These are phyloP conservation scores for Corynespora cassiicola DNA, from an alignment of 2,329 filamentous ascomycete genomes.

Conservation along the genomic window DNA sequence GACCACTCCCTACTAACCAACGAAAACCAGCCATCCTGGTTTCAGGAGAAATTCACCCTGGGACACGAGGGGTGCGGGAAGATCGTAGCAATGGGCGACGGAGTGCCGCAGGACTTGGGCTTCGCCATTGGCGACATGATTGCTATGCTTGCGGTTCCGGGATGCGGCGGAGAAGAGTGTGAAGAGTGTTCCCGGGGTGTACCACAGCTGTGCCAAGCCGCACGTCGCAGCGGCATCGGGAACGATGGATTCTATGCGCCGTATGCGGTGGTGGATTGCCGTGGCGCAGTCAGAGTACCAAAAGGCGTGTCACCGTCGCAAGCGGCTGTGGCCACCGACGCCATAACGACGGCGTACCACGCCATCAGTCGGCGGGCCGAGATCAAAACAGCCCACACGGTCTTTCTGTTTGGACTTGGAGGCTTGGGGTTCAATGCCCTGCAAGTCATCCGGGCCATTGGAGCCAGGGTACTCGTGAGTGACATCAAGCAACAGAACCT, in stretches of 20 bases:
- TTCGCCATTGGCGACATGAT: conserved; percentile 21
- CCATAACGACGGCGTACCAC: conserved; percentile 29
- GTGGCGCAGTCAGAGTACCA: conserved; percentile 21
- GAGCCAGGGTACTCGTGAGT: conserved; percentile 23
- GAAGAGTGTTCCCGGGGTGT: conserved; percentile 21
- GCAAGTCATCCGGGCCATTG: conserved; percentile 23
- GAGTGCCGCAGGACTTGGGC: conserved; percentile 8
- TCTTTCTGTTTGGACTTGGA: conserved; percentile 28
- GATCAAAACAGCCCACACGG: conserved; percentile 17
- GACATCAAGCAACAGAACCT: conserved; percentile 30
- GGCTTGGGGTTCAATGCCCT: conserved; percentile 29
- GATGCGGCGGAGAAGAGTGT: conserved; percentile 18
- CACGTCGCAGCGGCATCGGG: conserved; percentile 23
- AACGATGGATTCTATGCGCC: conserved; percentile 23
- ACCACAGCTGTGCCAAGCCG: conserved; percentile 18
- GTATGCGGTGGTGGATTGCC: conserved; percentile 21
- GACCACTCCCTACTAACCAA: conserved; percentile 28
- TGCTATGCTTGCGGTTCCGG: conserved; percentile 23
- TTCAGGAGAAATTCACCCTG: conserved; percentile 22
- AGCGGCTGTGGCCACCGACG: conserved; percentile 26
- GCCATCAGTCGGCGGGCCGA: conserved; percentile 23
- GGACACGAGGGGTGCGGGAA: conserved; percentile 27
- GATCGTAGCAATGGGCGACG: conserved; percentile 16
- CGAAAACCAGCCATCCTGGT: conserved; percentile 25
- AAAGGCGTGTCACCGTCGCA: conserved; percentile 20